Conservation (phyloP, 2,329 filamentous ascomycete genomes). For the Colletotrichum viniferum region DNA sequence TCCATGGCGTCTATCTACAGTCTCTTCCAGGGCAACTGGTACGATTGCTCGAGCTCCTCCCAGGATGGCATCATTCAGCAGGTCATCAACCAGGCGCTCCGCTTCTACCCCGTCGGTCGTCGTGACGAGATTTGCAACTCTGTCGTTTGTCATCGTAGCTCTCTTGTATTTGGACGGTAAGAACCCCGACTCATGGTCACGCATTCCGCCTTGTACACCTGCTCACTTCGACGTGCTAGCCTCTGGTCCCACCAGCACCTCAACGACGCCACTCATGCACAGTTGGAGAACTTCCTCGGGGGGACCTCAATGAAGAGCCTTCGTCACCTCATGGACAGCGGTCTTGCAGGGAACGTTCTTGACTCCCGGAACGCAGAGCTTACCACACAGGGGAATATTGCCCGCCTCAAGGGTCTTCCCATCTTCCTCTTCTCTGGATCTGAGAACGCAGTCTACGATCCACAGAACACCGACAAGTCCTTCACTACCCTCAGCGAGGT, state of each 20-base stretch:
- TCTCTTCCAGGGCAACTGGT: conserved; percentile 56
- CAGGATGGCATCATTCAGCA: conserved; percentile 55
- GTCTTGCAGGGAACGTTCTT: conserved; percentile 51
- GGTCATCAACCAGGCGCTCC: conserved; percentile 57
- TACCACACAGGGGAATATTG: conserved; percentile 2
- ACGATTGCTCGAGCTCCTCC: conserved; percentile 51
- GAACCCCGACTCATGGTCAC: neutral
- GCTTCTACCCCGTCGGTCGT: conserved; percentile 57
- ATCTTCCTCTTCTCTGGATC: conserved; percentile 24
- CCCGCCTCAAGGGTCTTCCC: conserved; percentile 8
- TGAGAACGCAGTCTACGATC: conserved; percentile 24
- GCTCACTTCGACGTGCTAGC: neutral
- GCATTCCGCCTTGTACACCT: neutral
- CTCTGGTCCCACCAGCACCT: conserved; percentile 67
- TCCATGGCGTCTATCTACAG: conserved; percentile 54
- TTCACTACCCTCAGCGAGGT: conserved; percentile 26
- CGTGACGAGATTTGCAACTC: conserved; percentile 64
- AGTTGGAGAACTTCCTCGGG: conserved; percentile 65
- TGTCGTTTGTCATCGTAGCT: conserved; percentile 63
- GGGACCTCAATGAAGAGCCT: conserved; percentile 65
- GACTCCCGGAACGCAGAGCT: neutral
- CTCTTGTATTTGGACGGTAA: conserved; percentile 64
- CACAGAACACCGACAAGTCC: conserved; percentile 28
- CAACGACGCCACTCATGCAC: conserved; percentile 67
- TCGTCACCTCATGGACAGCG: conserved; percentile 60